A percentile compares a stretch with the other conserved stretches of the same genome.
Evolutionary conservation across 1,139 yeast species (phyloP).

Genomic region (Hyphopichia wangnamkhiaoensis): DNA sequence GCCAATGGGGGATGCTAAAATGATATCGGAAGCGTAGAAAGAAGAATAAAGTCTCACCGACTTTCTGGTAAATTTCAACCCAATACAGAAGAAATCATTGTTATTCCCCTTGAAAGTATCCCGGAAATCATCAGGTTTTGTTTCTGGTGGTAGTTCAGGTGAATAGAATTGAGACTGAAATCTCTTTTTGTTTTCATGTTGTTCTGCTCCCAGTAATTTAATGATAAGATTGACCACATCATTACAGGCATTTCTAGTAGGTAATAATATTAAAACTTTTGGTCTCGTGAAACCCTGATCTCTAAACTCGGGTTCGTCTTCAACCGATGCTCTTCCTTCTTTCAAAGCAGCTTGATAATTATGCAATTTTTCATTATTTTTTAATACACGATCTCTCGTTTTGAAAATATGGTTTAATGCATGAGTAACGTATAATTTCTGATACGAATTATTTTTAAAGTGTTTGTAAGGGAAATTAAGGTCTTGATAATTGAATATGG

Average conservation of each 20-base stretch:
- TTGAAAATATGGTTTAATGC: slow-evolving; percentile 79
- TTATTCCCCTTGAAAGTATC: slow-evolving; percentile 84
- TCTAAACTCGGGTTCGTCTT: slow-evolving; percentile 60
- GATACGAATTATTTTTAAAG: slow-evolving; percentile 50
- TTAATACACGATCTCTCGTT: slow-evolving; percentile 79
- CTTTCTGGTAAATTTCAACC: slow-evolving; percentile 86
- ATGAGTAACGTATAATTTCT: slow-evolving; percentile 69
- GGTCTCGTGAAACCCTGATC: slow-evolving; percentile 98
- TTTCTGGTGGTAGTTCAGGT: slow-evolving; percentile 51
- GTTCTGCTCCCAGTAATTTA: slow-evolving; percentile 64
- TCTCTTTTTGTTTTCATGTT: slow-evolving; percentile 78
- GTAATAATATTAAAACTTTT: slow-evolving; percentile 76
- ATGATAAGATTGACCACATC: slow-evolving; percentile 67
- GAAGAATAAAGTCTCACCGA: slow-evolving; percentile 81
- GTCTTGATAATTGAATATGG: slow-evolving; percentile 76
- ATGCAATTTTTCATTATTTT: slow-evolving; percentile 65
- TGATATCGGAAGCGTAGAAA: slow-evolving; percentile 81
- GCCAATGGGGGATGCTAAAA: slow-evolving; percentile 92
- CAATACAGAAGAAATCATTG: slow-evolving; percentile 88
- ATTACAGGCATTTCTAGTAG: slow-evolving; percentile 80
- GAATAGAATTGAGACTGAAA: slow-evolving; percentile 70
- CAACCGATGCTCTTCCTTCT: slow-evolving; percentile 33
- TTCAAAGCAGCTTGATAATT: slow-evolving; percentile 44
- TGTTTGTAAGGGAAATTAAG: slow-evolving; percentile 57
- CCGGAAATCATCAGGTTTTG: slow-evolving; percentile 82